Percentiles rank a stretch among this genome's conserved stretches.
These are phyloP conservation scores for Flaveria brownii DNA, from an alignment of 129 eudicot genomes.

Conservation along the genomic window DNA sequence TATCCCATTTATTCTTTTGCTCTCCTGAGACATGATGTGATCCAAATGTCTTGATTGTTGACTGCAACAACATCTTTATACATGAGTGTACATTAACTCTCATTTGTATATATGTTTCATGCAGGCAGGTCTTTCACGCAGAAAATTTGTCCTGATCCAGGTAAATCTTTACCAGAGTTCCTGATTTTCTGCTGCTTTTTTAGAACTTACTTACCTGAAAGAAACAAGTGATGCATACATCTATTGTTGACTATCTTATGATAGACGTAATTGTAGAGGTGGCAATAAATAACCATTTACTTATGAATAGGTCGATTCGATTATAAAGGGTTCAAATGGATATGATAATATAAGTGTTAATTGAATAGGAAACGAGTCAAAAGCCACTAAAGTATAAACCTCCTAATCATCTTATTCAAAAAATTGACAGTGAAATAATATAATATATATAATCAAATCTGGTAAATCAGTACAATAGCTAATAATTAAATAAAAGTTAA, in stretches of 20 bases:
- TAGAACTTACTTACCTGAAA: not conserved
- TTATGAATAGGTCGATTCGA: not conserved
- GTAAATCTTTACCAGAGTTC: constrained; percentile 43
- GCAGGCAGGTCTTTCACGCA: constrained; percentile 98
- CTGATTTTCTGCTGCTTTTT: not conserved
- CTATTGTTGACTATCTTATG: not conserved
- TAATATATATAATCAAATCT: not conserved
- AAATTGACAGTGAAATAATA: not conserved
- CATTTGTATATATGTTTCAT: constrained; percentile 29
- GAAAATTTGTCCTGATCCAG: constrained; percentile 87
- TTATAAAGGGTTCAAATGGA: not conserved
- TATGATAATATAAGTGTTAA: not conserved
- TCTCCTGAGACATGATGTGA: constrained; percentile 2
- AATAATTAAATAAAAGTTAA: not conserved
- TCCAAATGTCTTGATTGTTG: constrained; percentile 7
- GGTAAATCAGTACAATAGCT: not conserved
- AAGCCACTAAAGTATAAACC: not conserved
- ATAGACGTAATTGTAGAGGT: not conserved
- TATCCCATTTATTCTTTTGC: not conserved
- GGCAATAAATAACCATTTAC: not conserved
- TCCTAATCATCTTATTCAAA: not conserved
- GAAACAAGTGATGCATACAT: not conserved
- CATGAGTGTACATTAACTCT: constrained; percentile 7
- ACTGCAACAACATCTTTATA: constrained; percentile 4
- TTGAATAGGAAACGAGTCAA: not conserved